phyloP scores from a whole-genome alignment of 2,329 filamentous ascomycete genomes.

The Microthyrium microscopicum region DNA sequence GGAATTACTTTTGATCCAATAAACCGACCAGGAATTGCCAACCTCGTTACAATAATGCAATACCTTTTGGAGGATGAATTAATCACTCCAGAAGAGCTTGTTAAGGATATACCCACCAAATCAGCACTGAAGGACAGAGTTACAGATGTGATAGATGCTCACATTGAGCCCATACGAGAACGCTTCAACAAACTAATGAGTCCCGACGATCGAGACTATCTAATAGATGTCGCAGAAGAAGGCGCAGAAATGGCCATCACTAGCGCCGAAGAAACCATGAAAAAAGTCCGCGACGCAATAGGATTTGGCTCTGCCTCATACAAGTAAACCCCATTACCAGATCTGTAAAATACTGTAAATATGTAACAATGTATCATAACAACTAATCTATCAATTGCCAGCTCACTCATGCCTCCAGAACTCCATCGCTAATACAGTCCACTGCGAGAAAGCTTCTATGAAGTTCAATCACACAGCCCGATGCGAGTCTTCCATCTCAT shows the following conservation, averaged over 20 bases:
- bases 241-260: slow-evolving; percentile 45
- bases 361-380: too few species aligned
- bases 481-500: too few species aligned
- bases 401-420: too few species aligned
- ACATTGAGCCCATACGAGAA: slow-evolving; percentile 38
- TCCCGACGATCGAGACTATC: slow-evolving; percentile 30
- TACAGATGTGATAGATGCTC: slow-evolving; percentile 37
- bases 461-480: too few species aligned
- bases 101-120: slow-evolving; percentile 32
- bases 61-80: slow-evolving; percentile 29
- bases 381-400: not conserved
- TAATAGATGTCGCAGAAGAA: slow-evolving; percentile 40
- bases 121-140: slow-evolving; percentile 48
- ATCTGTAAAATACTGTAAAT: too few species aligned
- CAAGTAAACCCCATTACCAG: too few species aligned
- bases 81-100: slow-evolving; percentile 28
- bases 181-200: slow-evolving; percentile 37
- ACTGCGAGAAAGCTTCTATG: too few species aligned
- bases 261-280: slow-evolving; percentile 40
- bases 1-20: slow-evolving; percentile 48
- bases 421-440: too few species aligned
- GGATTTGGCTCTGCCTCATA: too few species aligned
- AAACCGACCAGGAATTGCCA: slow-evolving; percentile 65
- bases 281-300: slow-evolving; percentile 25
- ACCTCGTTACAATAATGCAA: slow-evolving; percentile 63